Percentiles rank a stretch among this genome's conserved stretches.
phyloP scores from a whole-genome alignment of 352 stramenopile genomes.

The Achlya hypogyna region DNA sequence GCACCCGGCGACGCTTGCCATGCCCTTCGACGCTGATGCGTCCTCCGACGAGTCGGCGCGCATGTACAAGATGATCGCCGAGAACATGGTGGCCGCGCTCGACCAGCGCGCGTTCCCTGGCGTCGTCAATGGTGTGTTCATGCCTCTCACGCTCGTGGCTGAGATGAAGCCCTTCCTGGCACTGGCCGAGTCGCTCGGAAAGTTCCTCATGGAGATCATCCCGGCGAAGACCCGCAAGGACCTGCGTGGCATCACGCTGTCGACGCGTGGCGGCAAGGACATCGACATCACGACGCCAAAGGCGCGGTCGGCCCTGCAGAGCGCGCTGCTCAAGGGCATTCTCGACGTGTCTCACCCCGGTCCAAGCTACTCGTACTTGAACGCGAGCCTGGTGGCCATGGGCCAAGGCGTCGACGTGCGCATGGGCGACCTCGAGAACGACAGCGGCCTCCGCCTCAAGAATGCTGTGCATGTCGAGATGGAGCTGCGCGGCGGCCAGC shows the following conservation, averaged over 20 bases:
- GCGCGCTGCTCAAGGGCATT: slow-evolving; percentile 62
- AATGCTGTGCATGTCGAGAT: slow-evolving; percentile 69
- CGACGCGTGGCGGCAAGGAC: slow-evolving; percentile 48
- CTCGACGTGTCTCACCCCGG: slow-evolving; percentile 21
- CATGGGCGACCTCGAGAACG: slow-evolving; percentile 41
- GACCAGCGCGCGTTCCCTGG: slow-evolving; percentile 60
- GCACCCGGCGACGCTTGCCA: slow-evolving; percentile 82
- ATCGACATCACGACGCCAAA: slow-evolving; percentile 73
- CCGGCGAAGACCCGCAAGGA: slow-evolving; percentile 37
- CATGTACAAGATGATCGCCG: slow-evolving; percentile 65
- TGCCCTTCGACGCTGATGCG: slow-evolving; percentile 84
- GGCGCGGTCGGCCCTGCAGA: slow-evolving; percentile 60
- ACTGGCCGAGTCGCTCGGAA: slow-evolving; percentile 56
- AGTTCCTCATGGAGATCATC: slow-evolving; percentile 57
- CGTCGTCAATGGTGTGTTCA: slow-evolving; percentile 77
- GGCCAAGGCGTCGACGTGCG: slow-evolving; percentile 69
- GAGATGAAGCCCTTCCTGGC: slow-evolving; percentile 78
- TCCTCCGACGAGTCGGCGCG: slow-evolving; percentile 76
- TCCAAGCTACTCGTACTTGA: slow-evolving; percentile 44
- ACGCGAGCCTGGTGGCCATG: slow-evolving; percentile 61
- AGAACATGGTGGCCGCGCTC: slow-evolving; percentile 69
- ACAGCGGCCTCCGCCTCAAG: slow-evolving; percentile 52
- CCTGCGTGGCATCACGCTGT: slow-evolving; percentile 56
- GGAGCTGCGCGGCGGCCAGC: slow-evolving; percentile 45
- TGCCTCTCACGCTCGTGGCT: slow-evolving; percentile 59